A percentile compares a stretch with the other conserved stretches of the same genome.
Evolutionary conservation across 2,329 filamentous ascomycete species (phyloP).

Genomic region (Neonectria punicea): DNA sequence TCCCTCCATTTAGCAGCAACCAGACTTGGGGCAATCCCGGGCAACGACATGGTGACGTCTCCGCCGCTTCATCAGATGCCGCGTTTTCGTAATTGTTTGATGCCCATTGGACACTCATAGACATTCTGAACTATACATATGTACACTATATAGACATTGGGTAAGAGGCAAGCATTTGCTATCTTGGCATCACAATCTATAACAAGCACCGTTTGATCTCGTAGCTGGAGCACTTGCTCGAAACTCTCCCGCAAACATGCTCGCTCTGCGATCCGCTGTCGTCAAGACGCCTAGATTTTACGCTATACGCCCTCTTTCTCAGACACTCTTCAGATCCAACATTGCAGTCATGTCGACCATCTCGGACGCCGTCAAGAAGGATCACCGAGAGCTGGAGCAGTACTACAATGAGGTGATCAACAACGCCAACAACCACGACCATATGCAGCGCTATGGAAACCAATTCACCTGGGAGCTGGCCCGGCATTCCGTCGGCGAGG

Average conservation of each 20-base stretch:
- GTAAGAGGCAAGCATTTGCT: not conserved
- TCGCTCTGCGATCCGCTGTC: not conserved
- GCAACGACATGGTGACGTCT: not conserved
- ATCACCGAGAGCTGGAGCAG: slow-evolving; percentile 46
- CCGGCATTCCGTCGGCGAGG: slow-evolving; percentile 59
- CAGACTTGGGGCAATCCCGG: not conserved
- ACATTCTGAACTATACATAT: not conserved
- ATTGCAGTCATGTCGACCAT: slow-evolving; percentile 15
- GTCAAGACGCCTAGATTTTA: not conserved
- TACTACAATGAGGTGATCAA: slow-evolving; percentile 56
- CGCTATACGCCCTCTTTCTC: not conserved
- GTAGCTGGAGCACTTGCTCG: not conserved
- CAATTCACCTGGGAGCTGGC: slow-evolving; percentile 61
- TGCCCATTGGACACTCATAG: not conserved
- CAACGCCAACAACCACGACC: slow-evolving; percentile 46
- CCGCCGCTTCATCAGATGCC: not conserved
- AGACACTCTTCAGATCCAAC: not conserved
- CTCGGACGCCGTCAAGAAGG: slow-evolving; percentile 42
- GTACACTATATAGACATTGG: not conserved
- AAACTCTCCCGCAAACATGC: not conserved
- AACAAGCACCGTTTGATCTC: not conserved
- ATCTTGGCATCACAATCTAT: not conserved
- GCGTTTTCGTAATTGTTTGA: not conserved
- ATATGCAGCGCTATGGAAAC: slow-evolving; percentile 55
- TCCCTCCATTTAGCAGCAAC: not conserved